Evolutionary conservation across 768 basidiomycete genomes (phyloP).

Genomic region (Hirschioporus abietinus): DNA sequence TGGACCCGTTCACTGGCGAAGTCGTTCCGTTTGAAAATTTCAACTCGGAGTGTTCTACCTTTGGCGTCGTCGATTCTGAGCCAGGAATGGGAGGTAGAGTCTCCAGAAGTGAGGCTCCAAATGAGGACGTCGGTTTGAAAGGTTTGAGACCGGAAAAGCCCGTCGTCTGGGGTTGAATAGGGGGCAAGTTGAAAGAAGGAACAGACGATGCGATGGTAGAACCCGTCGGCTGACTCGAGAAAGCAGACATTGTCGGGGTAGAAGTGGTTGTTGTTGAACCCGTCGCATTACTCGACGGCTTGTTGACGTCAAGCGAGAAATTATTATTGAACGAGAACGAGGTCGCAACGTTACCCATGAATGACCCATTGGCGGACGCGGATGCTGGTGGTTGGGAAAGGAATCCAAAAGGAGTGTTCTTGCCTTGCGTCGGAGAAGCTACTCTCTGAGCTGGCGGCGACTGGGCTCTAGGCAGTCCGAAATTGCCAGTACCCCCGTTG

Average conservation of each 20-base stretch:
- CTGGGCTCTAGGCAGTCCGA: not conserved
- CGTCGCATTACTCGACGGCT: conserved; percentile 24
- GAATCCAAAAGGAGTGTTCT: conserved; percentile 17
- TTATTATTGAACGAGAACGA: conserved; percentile 51
- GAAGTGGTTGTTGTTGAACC: conserved; percentile 32
- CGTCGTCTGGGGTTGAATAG: conserved; percentile 42
- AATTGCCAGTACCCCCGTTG: conserved; percentile 4
- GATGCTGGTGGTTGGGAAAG: conserved; percentile 18
- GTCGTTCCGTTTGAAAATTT: not conserved
- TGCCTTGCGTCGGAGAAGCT: conserved; percentile 10
- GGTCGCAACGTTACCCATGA: conserved; percentile 67
- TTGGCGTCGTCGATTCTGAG: conserved; percentile 45
- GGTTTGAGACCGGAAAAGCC: conserved; percentile 63
- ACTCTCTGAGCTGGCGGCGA: not conserved
- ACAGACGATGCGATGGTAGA: conserved; percentile 2
- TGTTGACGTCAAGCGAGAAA: conserved; percentile 5
- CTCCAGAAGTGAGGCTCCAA: conserved; percentile 71
- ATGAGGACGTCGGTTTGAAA: conserved; percentile 79
- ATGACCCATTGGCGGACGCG: conserved; percentile 38
- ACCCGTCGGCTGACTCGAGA: conserved; percentile 9
- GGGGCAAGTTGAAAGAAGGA: conserved; percentile 13
- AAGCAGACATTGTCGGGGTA: conserved; percentile 25
- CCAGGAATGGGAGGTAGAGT: conserved; percentile 70
- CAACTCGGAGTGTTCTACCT: conserved; percentile 9
- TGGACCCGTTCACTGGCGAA: not conserved